phyloP scores from a whole-genome alignment of 441 rosid species.

The Euphorbia celastroides region DNA sequence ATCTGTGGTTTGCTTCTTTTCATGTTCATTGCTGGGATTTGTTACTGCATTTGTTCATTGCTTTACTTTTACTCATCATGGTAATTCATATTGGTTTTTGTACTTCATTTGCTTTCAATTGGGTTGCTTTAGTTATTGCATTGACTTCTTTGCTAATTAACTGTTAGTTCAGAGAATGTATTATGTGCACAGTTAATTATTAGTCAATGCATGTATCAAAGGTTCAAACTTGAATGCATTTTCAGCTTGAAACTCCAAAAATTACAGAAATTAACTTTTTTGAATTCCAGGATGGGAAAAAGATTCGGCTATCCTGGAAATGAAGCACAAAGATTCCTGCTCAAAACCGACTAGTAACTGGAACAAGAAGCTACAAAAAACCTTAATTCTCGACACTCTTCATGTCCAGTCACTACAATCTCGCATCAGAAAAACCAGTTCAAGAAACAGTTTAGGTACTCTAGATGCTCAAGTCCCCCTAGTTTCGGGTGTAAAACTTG shows the following conservation, averaged over 20 bases:
- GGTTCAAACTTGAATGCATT: no score
- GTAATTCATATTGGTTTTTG: not conserved
- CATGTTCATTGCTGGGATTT: slow-evolving; percentile 4
- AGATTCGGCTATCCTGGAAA: slow-evolving; percentile 66
- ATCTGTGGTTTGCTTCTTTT: slow-evolving; percentile 23
- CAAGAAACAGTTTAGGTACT: slow-evolving; percentile 21
- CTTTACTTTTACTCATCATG: not conserved
- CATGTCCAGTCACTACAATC: slow-evolving; percentile 54
- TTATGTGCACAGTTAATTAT: not conserved
- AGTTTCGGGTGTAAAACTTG: slow-evolving; percentile 52
- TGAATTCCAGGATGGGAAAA: slow-evolving; percentile 35
- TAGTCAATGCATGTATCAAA: no score
- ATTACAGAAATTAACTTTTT: no score
- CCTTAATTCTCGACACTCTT: slow-evolving; percentile 45
- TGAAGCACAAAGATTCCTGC: slow-evolving; percentile 63
- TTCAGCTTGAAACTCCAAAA: no score
- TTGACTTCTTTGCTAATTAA: not conserved
- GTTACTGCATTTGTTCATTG: slow-evolving; percentile 22
- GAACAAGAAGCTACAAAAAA: slow-evolving; percentile 50
- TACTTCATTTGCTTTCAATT: not conserved
- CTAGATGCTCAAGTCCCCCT: slow-evolving; percentile 46
- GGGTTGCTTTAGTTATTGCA: not conserved
- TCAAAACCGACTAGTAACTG: slow-evolving; percentile 38
- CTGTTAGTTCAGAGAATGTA: not conserved
- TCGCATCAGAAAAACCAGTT: slow-evolving; percentile 29